Conservation (phyloP, 768 basidiomycete species). For the Chalciporus piperatus region DNA sequence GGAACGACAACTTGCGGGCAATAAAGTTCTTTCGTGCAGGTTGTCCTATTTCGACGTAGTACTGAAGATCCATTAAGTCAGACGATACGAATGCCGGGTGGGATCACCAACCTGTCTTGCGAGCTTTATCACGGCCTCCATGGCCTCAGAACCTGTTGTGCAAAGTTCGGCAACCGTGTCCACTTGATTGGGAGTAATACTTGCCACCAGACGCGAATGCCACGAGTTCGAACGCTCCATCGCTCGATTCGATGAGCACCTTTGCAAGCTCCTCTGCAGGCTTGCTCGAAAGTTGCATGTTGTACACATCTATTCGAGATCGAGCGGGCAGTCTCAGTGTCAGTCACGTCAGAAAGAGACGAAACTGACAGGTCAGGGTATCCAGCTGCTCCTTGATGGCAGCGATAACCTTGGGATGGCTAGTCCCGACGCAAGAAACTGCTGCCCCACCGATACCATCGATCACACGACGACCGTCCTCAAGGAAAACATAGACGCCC, state of each 20-base stretch:
- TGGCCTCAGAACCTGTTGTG: constrained; percentile 75
- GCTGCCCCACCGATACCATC: constrained; percentile 88
- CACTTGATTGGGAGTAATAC: constrained; percentile 6
- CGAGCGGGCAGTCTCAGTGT: not conserved
- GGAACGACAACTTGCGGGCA: constrained; percentile 73
- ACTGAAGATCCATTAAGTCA: constrained; percentile 40
- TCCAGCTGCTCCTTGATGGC: constrained; percentile 81
- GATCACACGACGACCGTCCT: constrained; percentile 65
- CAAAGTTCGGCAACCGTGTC: not conserved
- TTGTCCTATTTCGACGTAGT: constrained; percentile 69
- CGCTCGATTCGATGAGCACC: constrained; percentile 56
- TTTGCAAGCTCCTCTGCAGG: constrained; percentile 81
- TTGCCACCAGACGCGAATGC: constrained; percentile 77
- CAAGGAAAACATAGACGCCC: constrained; percentile 70
- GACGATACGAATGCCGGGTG: not conserved
- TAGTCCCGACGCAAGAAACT: constrained; percentile 74
- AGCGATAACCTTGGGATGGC: constrained; percentile 66
- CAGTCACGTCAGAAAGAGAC: not conserved
- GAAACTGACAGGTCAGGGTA: constrained; percentile 64
- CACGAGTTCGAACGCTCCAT: constrained; percentile 70
- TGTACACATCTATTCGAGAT: constrained; percentile 67
- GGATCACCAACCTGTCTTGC: constrained; percentile 59
- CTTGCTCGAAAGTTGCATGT: constrained; percentile 77
- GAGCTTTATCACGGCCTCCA: constrained; percentile 84
- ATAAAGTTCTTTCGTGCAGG: constrained; percentile 75